Evolutionary conservation across 345 rosid genomes (phyloP), one percentile per base, ranked within the genome.

Genomic region (Firmiana major): DNA sequence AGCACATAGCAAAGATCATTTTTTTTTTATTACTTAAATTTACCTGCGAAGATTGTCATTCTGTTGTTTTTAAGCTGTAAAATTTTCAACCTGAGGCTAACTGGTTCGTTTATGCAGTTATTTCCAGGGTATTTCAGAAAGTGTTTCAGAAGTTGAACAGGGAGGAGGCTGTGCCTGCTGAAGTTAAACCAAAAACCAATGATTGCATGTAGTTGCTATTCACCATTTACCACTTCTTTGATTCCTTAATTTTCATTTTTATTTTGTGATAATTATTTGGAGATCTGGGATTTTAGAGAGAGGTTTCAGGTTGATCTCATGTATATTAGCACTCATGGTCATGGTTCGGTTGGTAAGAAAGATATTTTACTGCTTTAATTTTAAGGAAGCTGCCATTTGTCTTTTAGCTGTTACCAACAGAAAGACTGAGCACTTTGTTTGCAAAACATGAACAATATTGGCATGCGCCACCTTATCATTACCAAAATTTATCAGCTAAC

Each of bases 151-250:
- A 74, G 83, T 66, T 45, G 94, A 90, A 68, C 91, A 69, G 59
- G 69, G 84, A 82, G 85, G 97, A 75, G 90, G 91, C 4, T 94
- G 98, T 76, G 88, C 90, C 17, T 94, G 97, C 81, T 94, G 81
- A 87, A 68, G 54, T 38, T 51, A 6, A 22, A 31, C 34, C 34
- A 31, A 31, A 31, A 31, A 31, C 78, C 16, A 7, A 40, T 68
- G 31, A 15, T 53, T 53, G 9, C 49, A 40, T 40, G 16, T n/a
- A 3, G 38, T 19, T 36, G 9, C 19, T 75, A 21, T 48, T 75
- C 28, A 22, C 48, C 46, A 22, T 36, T 53, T 65, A 10, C 62
- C 40, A 17, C 13, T 64, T 76, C 40, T 65, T 26, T 34, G 24
- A 48, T 51, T 55, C 48, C 34, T 31, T 31, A 31, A 31, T 31